phyloP scores from a whole-genome alignment of 2,329 filamentous ascomycete genomes.

The Aspergillus fructus region DNA sequence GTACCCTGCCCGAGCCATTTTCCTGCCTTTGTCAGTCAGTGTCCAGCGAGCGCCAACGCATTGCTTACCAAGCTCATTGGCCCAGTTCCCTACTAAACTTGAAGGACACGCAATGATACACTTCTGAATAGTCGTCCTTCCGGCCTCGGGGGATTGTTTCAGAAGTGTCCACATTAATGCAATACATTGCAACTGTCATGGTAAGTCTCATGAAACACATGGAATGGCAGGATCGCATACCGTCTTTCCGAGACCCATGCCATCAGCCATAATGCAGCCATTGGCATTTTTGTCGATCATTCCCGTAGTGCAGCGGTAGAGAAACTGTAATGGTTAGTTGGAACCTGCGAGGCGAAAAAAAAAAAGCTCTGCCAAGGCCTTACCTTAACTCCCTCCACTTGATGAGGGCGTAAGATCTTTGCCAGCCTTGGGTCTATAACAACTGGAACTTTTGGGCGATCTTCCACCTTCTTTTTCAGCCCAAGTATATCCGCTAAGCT shows the following conservation, averaged over 20 bases:
- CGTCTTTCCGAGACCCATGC: constrained; percentile 98
- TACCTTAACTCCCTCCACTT: constrained; percentile 90
- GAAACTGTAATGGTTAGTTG: constrained; percentile 57
- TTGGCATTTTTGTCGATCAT: constrained; percentile 91
- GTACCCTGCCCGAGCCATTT: constrained; percentile 96
- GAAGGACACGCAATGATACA: constrained; percentile 96
- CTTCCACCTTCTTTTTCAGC: constrained; percentile 84
- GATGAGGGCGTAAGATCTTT: constrained; percentile 91
- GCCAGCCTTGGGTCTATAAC: constrained; percentile 89
- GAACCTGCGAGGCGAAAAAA: not conserved
- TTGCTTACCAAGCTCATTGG: constrained; percentile 71
- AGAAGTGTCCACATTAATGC: constrained; percentile 93
- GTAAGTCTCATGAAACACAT: constrained; percentile 21
- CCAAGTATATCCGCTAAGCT: constrained; percentile 93
- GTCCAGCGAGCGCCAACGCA: not conserved
- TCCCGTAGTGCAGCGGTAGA: constrained; percentile 94
- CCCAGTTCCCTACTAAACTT: constrained; percentile 96
- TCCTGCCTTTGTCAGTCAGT: constrained; percentile 41
- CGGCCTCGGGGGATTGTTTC: constrained; percentile 94
- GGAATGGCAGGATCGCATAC: constrained; percentile 27
- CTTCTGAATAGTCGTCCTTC: constrained; percentile 90
- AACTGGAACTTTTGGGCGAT: constrained; percentile 87
- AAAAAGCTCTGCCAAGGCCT: not conserved
- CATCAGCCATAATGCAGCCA: constrained; percentile 98
- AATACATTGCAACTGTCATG: constrained; percentile 77